These are phyloP conservation scores for Saturnispora quitensis DNA, from an alignment of 805 yeast species.

Conservation along the genomic window DNA sequence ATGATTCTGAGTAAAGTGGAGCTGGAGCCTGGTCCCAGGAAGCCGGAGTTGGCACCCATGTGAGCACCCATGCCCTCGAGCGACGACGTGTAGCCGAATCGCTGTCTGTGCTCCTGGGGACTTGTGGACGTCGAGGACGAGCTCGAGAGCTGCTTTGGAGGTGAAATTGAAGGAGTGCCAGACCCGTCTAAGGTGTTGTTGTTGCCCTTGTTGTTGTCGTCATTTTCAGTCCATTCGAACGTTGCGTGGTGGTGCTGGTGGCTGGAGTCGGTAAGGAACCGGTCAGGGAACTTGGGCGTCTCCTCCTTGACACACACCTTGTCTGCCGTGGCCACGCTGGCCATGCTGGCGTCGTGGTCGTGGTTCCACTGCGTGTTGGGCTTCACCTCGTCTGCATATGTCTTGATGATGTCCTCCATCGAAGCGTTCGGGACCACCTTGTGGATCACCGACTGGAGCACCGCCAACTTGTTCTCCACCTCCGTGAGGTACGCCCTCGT, in stretches of 20 bases:
- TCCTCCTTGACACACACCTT: neutral
- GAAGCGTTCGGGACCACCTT: slow-evolving; percentile 38
- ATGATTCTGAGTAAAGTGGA: slow-evolving; percentile 38
- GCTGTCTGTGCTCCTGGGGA: neutral
- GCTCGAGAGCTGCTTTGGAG: slow-evolving; percentile 3
- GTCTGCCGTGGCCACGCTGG: neutral
- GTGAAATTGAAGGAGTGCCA: slow-evolving; percentile 4
- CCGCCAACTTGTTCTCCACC: slow-evolving; percentile 51
- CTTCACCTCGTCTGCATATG: slow-evolving; percentile 4
- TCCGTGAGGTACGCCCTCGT: slow-evolving; percentile 74
- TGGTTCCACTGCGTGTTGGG: neutral
- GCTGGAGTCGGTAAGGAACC: slow-evolving; percentile 9
- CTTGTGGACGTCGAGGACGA: neutral
- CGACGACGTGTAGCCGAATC: slow-evolving; percentile 4
- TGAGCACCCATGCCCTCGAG: slow-evolving; percentile 62
- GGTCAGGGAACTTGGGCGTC: slow-evolving; percentile 12
- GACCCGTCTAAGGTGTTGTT: neutral
- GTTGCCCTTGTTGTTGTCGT: neutral
- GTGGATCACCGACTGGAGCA: slow-evolving; percentile 36
- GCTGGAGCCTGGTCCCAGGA: slow-evolving; percentile 57
- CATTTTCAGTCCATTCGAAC: slow-evolving; percentile 14
- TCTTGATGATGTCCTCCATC: slow-evolving; percentile 29
- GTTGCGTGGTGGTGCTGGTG: slow-evolving; percentile 9
- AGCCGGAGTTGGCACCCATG: slow-evolving; percentile 41
- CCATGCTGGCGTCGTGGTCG: slow-evolving; percentile 1